Percentiles rank a stretch among this genome's conserved stretches.
These are phyloP conservation scores for Lipomyces orientalis DNA, from an alignment of 805 yeast species.

Conservation along the genomic window DNA sequence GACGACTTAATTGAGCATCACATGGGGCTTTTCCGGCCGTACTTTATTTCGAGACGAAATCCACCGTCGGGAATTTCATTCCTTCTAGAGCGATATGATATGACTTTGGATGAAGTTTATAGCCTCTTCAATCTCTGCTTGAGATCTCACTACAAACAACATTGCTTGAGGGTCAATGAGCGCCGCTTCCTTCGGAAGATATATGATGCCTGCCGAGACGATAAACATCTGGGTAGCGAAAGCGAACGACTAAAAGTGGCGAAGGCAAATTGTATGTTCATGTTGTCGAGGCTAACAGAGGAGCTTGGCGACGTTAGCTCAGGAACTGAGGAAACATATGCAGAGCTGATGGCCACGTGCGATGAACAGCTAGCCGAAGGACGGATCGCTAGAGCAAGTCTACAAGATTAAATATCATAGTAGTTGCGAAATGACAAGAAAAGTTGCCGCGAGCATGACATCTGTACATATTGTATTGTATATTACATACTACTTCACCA, in stretches of 20 bases:
- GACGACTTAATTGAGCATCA: background rate
- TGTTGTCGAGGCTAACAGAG: background rate
- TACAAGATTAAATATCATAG: background rate
- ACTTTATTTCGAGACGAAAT: conserved; percentile 10
- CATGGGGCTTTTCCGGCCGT: conserved; percentile 27
- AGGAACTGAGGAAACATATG: background rate
- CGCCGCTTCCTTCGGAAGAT: conserved; percentile 2
- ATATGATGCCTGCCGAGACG: background rate
- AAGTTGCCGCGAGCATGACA: background rate
- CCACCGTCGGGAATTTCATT: background rate
- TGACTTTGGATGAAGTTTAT: conserved; percentile 23
- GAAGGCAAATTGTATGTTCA: background rate
- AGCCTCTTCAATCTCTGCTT: conserved; percentile 11
- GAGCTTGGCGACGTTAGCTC: conserved; percentile 1
- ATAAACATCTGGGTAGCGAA: conserved; percentile 3
- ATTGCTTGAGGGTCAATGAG: background rate
- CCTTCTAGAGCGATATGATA: conserved; percentile 4
- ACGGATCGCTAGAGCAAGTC: background rate
- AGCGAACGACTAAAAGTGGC: conserved; percentile 4
- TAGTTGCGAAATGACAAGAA: background rate
- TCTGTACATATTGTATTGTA: conserved; percentile 3
- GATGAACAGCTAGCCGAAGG: background rate
- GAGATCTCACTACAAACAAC: background rate
- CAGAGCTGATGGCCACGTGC: background rate
- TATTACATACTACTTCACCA: background rate